Evolutionary conservation across 495 filamentous ascomycete species (phyloP).

Genomic region (Penicillium flavigenum): DNA sequence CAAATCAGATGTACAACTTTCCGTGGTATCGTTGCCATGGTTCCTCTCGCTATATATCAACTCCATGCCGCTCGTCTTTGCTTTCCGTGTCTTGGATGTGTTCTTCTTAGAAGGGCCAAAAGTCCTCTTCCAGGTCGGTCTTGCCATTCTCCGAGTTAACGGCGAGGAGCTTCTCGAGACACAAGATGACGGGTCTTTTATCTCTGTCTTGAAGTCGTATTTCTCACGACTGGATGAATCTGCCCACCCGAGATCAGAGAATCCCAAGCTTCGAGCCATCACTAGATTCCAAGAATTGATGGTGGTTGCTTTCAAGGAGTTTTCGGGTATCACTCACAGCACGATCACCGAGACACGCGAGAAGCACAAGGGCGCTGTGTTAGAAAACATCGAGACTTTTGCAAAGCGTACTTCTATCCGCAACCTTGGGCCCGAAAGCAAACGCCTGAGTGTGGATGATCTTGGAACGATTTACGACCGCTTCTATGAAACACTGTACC

Average conservation of each 20-base stretch:
- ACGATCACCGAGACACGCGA: slow-evolving; percentile 85
- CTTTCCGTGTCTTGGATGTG: slow-evolving; percentile 92
- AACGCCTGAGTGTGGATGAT: slow-evolving; percentile 79
- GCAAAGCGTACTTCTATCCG: slow-evolving; percentile 94
- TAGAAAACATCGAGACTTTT: slow-evolving; percentile 94
- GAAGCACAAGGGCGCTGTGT: slow-evolving; percentile 87
- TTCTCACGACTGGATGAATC: slow-evolving; percentile 92
- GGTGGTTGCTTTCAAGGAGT: slow-evolving; percentile 98
- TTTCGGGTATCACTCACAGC: slow-evolving; percentile 88
- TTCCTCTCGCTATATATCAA: slow-evolving; percentile 98
- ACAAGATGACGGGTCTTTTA: slow-evolving; percentile 92
- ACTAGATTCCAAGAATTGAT: slow-evolving; percentile 97
- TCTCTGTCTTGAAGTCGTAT: slow-evolving; percentile 92
- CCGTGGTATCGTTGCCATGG: slow-evolving; percentile 96
- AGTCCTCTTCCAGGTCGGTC: slow-evolving; percentile 92
- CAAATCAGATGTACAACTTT: slow-evolving; percentile 96
- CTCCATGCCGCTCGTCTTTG: slow-evolving; percentile 97
- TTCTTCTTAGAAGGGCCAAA: slow-evolving; percentile 98
- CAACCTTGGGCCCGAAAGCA: slow-evolving; percentile 94
- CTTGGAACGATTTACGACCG: slow-evolving; percentile 87
- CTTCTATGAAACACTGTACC: slow-evolving; percentile 88
- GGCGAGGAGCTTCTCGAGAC: slow-evolving; percentile 97
- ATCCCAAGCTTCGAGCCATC: slow-evolving; percentile 86
- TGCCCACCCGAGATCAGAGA: slow-evolving; percentile 91
- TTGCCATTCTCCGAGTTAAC: slow-evolving; percentile 96